A percentile compares a stretch with the other conserved stretches of the same genome.
phyloP scores from a whole-genome alignment of 2,329 filamentous ascomycete genomes.

The Leptoxyphium fumago region DNA sequence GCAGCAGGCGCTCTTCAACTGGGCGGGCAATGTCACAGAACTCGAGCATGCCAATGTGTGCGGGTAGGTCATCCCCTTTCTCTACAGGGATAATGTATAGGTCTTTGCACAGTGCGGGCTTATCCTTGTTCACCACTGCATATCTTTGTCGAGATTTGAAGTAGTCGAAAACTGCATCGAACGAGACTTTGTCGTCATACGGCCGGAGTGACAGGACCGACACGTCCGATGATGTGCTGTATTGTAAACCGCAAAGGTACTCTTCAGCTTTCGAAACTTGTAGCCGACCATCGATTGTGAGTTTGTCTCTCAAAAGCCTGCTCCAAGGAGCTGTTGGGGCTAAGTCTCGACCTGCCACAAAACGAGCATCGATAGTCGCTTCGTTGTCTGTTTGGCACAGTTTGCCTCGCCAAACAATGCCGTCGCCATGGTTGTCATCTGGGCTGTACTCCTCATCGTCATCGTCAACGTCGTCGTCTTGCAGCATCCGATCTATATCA shows the following conservation, averaged over 20 bases:
- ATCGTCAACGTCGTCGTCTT: slow-evolving; percentile 63
- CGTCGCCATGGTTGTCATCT: slow-evolving; percentile 54
- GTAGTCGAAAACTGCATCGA: slow-evolving; percentile 72
- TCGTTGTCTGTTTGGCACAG: slow-evolving; percentile 28
- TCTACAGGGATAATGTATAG: slow-evolving; percentile 83
- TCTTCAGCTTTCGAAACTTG: slow-evolving; percentile 70
- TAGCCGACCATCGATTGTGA: slow-evolving; percentile 67
- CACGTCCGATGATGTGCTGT: slow-evolving; percentile 69
- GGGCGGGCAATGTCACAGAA: slow-evolving; percentile 64
- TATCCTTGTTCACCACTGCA: slow-evolving; percentile 61
- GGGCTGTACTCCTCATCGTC: slow-evolving; percentile 64
- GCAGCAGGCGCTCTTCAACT: slow-evolving; percentile 58
- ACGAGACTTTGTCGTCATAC: slow-evolving; percentile 47
- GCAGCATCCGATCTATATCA: slow-evolving; percentile 77
- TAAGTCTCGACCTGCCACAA: slow-evolving; percentile 73
- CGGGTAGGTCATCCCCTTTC: slow-evolving; percentile 54
- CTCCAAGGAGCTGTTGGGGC: slow-evolving; percentile 54
- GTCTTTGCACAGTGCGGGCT: slow-evolving; percentile 55
- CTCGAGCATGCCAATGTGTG: slow-evolving; percentile 78
- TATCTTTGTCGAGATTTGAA: slow-evolving; percentile 72
- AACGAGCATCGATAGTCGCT: slow-evolving; percentile 54
- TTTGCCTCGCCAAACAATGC: slow-evolving; percentile 64
- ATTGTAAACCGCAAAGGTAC: slow-evolving; percentile 77
- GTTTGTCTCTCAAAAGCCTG: slow-evolving; percentile 53
- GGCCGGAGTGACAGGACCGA: slow-evolving; percentile 59